A percentile compares a stretch with the other conserved stretches of the same genome.
phyloP scores from a whole-genome alignment of 805 yeast genomes.

The Lachancea dasiensis region DNA sequence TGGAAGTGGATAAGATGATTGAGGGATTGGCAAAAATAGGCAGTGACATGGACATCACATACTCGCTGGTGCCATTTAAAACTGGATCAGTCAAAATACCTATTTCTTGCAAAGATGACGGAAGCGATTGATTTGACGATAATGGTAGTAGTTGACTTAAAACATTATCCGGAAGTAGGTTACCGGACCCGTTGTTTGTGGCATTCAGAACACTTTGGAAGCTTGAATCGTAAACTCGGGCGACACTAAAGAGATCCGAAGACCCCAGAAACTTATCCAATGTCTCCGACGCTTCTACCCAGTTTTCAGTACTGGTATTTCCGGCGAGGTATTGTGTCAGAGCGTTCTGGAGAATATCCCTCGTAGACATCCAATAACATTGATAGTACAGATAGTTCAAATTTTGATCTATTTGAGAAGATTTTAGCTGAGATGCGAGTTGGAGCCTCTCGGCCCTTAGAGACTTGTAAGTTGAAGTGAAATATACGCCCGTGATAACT shows the following conservation, averaged over 20 bases:
- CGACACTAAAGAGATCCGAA: constrained; percentile 56
- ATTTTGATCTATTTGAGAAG: constrained; percentile 70
- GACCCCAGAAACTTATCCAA: constrained; percentile 59
- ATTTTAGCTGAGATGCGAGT: constrained; percentile 75
- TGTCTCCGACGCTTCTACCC: constrained; percentile 42
- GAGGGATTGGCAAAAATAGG: constrained; percentile 75
- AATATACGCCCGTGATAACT: constrained; percentile 69
- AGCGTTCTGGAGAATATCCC: constrained; percentile 55
- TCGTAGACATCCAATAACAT: constrained; percentile 54
- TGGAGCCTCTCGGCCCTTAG: constrained; percentile 65
- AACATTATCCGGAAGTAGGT: constrained; percentile 29
- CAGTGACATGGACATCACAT: constrained; percentile 66
- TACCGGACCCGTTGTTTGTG: constrained; percentile 37
- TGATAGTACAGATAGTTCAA: constrained; percentile 61
- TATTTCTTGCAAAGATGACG: constrained; percentile 35
- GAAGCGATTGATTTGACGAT: constrained; percentile 41
- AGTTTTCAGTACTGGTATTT: constrained; percentile 47
- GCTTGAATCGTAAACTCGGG: constrained; percentile 59
- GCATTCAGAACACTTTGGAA: constrained; percentile 43
- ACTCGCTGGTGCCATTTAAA: constrained; percentile 36
- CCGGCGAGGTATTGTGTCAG: constrained; percentile 66
- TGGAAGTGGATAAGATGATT: constrained; percentile 50
- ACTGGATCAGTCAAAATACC: constrained; percentile 69
- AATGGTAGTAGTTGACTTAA: constrained; percentile 45
- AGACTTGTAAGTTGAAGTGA: constrained; percentile 53